Base-by-base conservation (phyloP, 2,329 filamentous ascomycete species). In the Fusarium oligoseptatum region DNA sequence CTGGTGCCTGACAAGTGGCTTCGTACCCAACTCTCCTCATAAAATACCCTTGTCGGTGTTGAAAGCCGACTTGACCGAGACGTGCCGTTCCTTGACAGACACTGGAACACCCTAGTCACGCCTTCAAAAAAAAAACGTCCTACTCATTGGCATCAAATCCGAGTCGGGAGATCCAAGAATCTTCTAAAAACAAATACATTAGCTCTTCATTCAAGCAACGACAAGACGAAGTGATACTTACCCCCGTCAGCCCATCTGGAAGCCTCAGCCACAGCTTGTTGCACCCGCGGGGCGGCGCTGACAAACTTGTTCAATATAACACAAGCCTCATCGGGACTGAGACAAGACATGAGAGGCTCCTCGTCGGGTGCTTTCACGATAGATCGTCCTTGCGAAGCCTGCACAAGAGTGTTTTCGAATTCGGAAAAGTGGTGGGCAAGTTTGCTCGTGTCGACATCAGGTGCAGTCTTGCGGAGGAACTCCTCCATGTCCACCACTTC, bases 401-500 rank as follows among this genome's bases (percentile, higher is more conserved):
- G 29, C 12, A 7, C 60, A 36, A 48, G 15, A 24, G 60, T 12
- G 6, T 36, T 15, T 27, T 61, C 29, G 15, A 63, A 45, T 4
- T 63, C 15, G 60, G 50, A 32, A 32, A 63, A 10, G 10, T 62
- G 60, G 14, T 68, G 6, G 32, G 52, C 15, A 39, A 71, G 39
- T 32, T 20, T 63, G 32, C 34, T 22, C 3, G 50, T 60, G 39
- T 68, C 57, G 12, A 57, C 41, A 24, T 24, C n/a, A 10, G 66
- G 52, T 15, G 37, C 41, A 15, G 50, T 66, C 20, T 37, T 45
- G 9, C 17, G 20, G n/a, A 71, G 66, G 15, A 71, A 71, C 9
- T 57, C 52, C 22, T 66, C 24, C 15, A 69, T 17, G 14, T 69
- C 62, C 37, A 45, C 50, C 20, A 55, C 62, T 34, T 71, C 66